phyloP scores from a whole-genome alignment of 164 flowering plant genomes.

The Buxus sempervirens region DNA sequence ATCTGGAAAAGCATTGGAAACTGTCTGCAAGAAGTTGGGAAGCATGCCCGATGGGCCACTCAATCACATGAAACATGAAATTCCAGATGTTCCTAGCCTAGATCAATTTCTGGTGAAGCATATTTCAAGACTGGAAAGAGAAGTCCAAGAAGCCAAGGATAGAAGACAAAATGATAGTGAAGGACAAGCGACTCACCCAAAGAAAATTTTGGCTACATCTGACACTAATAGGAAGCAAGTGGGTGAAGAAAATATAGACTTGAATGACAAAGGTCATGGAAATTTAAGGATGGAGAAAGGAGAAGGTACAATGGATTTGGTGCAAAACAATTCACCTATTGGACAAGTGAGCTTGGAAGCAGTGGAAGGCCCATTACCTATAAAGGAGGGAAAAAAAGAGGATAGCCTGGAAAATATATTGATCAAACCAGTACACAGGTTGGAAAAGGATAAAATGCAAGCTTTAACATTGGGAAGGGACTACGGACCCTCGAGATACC shows the following conservation, averaged over 20 bases:
- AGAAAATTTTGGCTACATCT: background rate
- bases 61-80: slow-evolving; percentile 16
- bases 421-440: slow-evolving; percentile 44
- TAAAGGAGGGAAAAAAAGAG: slow-evolving; percentile 11
- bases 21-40: slow-evolving; percentile 8
- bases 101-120: slow-evolving; percentile 56
- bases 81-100: slow-evolving; percentile 40
- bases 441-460: slow-evolving; percentile 49
- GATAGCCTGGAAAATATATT: slow-evolving; percentile 46
- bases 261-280: slow-evolving; percentile 21
- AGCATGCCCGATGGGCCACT: slow-evolving; percentile 8
- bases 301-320: background rate
- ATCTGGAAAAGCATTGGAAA: slow-evolving; percentile 18
- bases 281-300: background rate
- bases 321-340: slow-evolving; percentile 9
- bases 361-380: slow-evolving; percentile 15
- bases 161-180: slow-evolving; percentile 17
- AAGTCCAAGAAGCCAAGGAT: slow-evolving; percentile 54
- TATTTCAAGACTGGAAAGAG: slow-evolving; percentile 55
- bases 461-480: slow-evolving; percentile 24
- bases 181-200: background rate
- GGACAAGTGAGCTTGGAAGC: slow-evolving; percentile 24
- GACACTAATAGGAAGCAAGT: slow-evolving; percentile 6
- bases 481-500: slow-evolving; percentile 8
- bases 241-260: slow-evolving; percentile 60